Evolutionary conservation across 352 stramenopile genomes (phyloP), one percentile per base, ranked within the genome.

Genomic region (Pilasporangium apinafurcum): DNA sequence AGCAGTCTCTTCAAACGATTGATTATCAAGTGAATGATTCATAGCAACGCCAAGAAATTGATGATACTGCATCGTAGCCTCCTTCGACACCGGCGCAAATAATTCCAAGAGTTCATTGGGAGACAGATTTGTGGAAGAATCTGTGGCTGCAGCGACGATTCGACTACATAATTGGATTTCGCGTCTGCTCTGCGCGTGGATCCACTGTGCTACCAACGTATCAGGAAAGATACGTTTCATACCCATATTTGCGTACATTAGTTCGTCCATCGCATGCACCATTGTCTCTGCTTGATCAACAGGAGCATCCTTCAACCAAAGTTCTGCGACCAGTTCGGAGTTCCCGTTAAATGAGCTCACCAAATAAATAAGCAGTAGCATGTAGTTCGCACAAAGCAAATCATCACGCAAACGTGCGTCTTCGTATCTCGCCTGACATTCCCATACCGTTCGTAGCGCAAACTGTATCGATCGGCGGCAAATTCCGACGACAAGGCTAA

Each of bases 371-470:
- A 70, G 33, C 34, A 70, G 47, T 52, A 60, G 17, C 4, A 66
- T 32, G 48, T 66, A 66, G 35, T 56, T 66, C 26, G 37, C 36
- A 4, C 46, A 61, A 17, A 66, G 36, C 7, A 32, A 17, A 27
- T 56, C 43, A 27, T 30, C 44, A 10, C 42, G 18, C 10, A 34
- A 20, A 1, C 50, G 46, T n/a, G 56, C 56, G 24, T 70, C 60
- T 20, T 66, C 56, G 26, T 43, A 56, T 14, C 65, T 32, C 13
- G 60, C 60, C 24, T 66, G 37, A 30, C 51, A 64, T 37, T 66
- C 60, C 60, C 60, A 70, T n/a, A 61, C 41, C 0, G 60, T 70
- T n/a, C 56, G 51, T 33, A 70, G 41, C 24, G 60, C 53, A 14
- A 70, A 64, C 3, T 39, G 17, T 5, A 52, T 48, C n/a, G 46